Percentiles rank a stretch among this genome's conserved stretches.
Evolutionary conservation across 148 eudicot genomes (phyloP).

Genomic region (Vaccinium macrocarpon): DNA sequence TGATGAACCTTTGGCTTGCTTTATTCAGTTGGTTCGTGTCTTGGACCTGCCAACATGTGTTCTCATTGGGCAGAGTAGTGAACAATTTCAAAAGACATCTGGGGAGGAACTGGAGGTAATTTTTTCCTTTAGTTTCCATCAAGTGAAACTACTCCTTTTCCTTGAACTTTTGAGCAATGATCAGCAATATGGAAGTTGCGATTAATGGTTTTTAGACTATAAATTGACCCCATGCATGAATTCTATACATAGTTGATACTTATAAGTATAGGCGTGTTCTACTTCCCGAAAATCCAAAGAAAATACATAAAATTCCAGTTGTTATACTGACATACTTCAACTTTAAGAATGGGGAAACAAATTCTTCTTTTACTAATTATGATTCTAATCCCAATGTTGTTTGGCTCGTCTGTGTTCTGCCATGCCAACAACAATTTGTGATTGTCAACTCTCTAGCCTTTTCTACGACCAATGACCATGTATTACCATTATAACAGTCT

Average conservation of each 20-base stretch:
- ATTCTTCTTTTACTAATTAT: neutral
- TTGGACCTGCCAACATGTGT: conserved; percentile 53
- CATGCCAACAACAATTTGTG: neutral
- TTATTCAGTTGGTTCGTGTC: conserved; percentile 59
- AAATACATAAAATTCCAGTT: neutral
- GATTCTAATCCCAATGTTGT: neutral
- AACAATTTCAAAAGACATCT: conserved; percentile 21
- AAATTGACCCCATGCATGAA: neutral
- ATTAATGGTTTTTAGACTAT: neutral
- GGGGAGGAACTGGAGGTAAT: conserved; percentile 64
- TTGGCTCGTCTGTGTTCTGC: neutral
- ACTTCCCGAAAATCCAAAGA: neutral
- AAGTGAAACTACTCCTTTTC: neutral
- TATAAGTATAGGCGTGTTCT: neutral
- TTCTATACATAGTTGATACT: neutral
- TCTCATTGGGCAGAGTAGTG: conserved; percentile 50
- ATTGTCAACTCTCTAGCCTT: neutral
- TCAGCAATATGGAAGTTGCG: conserved; percentile 2
- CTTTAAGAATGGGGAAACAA: neutral
- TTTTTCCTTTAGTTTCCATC: neutral
- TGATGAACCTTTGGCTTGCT: conserved; percentile 64
- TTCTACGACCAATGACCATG: neutral
- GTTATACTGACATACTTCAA: neutral
- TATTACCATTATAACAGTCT: neutral
- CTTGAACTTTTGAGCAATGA: neutral